Conservation (phyloP, 108 stramenopile genomes). For the Pseudonitzschia multiseries region DNA sequence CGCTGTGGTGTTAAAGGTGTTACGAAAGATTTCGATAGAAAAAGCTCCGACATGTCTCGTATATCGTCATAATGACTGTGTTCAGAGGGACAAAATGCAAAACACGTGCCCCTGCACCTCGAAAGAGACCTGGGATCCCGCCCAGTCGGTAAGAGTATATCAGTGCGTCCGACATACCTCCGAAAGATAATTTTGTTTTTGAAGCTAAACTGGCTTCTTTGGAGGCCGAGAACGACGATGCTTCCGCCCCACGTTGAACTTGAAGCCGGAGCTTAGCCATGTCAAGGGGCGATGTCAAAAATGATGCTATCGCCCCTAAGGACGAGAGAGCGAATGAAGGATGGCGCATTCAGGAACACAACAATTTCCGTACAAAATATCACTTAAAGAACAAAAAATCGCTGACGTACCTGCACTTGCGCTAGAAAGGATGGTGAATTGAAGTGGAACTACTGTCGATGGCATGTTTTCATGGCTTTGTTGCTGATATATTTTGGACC, state of each 20-base stretch:
- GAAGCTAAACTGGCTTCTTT: constrained; percentile 2
- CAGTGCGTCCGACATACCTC: constrained; percentile 76
- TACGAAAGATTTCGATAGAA: constrained; percentile 13
- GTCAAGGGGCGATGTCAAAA: constrained; percentile 96
- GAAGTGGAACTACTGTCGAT: constrained; percentile 46
- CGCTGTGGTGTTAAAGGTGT: not conserved
- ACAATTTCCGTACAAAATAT: not conserved
- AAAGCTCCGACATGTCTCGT: constrained; percentile 68
- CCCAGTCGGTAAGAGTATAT: constrained; percentile 43
- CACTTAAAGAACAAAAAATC: not conserved
- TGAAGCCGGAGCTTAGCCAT: constrained; percentile 94
- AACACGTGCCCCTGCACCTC: constrained; percentile 94
- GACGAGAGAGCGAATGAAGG: not conserved
- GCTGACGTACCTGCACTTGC: constrained; percentile 65
- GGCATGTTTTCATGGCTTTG: not conserved
- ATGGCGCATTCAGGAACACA: not conserved
- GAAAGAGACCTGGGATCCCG: constrained; percentile 85
- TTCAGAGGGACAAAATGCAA: constrained; percentile 91
- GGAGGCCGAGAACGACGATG: not conserved
- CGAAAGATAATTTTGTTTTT: constrained; percentile 32
- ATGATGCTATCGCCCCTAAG: constrained; percentile 72
- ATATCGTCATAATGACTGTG: constrained; percentile 92
- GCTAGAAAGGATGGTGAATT: constrained; percentile 67
- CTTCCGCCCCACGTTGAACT: constrained; percentile 70
- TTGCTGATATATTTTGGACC: constrained; percentile 29